Evolutionary conservation across 495 filamentous ascomycete species (phyloP).

Genomic region (Lophiostoma macrostomum): DNA sequence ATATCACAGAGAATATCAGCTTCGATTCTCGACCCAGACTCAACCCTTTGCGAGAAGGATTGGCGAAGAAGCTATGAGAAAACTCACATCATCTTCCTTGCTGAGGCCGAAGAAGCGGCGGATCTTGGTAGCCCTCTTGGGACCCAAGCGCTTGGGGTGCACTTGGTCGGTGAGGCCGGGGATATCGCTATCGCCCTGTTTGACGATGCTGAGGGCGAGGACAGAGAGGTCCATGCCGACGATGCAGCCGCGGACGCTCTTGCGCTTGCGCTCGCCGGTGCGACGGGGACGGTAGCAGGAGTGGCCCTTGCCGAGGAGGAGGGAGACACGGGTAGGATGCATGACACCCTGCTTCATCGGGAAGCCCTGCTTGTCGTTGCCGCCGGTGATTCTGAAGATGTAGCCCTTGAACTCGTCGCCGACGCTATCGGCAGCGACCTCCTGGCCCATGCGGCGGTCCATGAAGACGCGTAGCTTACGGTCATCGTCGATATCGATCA

Average conservation of each 20-base stretch:
- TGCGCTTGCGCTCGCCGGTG: constrained; percentile 97
- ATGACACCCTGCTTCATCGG: constrained; percentile 99
- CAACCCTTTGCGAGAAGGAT: constrained; percentile 31
- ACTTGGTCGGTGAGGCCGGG: constrained; percentile 95
- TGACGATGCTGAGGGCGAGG: constrained; percentile 88
- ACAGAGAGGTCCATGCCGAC: constrained; percentile 92
- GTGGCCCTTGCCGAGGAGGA: constrained; percentile 88
- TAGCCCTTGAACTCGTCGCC: constrained; percentile 99
- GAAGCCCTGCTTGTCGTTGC: constrained; percentile 99
- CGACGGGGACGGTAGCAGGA: constrained; percentile 98
- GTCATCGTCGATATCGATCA: constrained; percentile 98
- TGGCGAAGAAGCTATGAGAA: constrained; percentile 48
- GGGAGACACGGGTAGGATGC: constrained; percentile 95
- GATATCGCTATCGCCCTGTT: constrained; percentile 91
- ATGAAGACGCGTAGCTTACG: constrained; percentile 83
- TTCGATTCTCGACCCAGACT: constrained; percentile 37
- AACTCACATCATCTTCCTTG: constrained; percentile 99
- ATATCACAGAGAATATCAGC: constrained; percentile 34
- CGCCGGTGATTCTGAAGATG: constrained; percentile 95
- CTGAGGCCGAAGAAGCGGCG: constrained; percentile 95
- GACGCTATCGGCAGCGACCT: constrained; percentile 89
- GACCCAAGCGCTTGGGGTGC: constrained; percentile 95
- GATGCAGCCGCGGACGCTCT: constrained; percentile 97
- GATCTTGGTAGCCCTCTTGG: constrained; percentile 99
- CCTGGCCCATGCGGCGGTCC: constrained; percentile 94